phyloP scores from a whole-genome alignment of 495 filamentous ascomycete genomes.

The Neurospora cerealis region DNA sequence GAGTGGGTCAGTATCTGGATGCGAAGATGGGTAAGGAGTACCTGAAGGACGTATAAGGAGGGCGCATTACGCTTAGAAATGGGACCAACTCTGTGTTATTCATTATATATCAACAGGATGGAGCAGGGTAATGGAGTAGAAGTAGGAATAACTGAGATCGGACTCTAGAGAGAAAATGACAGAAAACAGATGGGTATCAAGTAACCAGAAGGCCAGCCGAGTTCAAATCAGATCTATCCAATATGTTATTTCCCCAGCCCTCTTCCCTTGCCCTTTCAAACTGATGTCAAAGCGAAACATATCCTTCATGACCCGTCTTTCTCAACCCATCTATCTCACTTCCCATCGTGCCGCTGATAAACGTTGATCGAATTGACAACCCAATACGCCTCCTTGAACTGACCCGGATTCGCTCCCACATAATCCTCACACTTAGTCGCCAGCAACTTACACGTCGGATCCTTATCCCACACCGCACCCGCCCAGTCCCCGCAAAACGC shows the following conservation, averaged over 20 bases:
- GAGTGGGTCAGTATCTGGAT: neutral
- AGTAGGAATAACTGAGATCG: neutral
- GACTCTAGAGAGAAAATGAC: neutral
- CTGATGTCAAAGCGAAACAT: neutral
- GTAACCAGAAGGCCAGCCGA: neutral
- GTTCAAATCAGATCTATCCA: neutral
- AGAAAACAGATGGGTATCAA: neutral
- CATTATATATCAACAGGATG: neutral
- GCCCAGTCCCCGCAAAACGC: conserved; percentile 91
- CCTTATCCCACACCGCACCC: conserved; percentile 45
- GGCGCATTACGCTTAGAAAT: neutral
- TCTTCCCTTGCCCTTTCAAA: neutral
- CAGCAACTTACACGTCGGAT: conserved; percentile 29
- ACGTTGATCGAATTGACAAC: conserved; percentile 57
- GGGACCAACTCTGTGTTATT: neutral
- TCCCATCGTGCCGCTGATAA: conserved; percentile 32
- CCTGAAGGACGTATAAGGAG: neutral
- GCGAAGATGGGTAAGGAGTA: neutral
- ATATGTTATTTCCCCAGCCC: neutral
- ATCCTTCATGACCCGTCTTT: neutral
- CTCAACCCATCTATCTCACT: neutral
- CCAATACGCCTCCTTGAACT: conserved; percentile 59
- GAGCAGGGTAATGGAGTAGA: neutral
- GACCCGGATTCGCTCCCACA: conserved; percentile 44
- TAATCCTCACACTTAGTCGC: conserved; percentile 50